Evolutionary conservation across 2,329 filamentous ascomycete genomes (phyloP), one percentile per base, ranked within the genome.

Genomic region (Aspergillus tamarii): DNA sequence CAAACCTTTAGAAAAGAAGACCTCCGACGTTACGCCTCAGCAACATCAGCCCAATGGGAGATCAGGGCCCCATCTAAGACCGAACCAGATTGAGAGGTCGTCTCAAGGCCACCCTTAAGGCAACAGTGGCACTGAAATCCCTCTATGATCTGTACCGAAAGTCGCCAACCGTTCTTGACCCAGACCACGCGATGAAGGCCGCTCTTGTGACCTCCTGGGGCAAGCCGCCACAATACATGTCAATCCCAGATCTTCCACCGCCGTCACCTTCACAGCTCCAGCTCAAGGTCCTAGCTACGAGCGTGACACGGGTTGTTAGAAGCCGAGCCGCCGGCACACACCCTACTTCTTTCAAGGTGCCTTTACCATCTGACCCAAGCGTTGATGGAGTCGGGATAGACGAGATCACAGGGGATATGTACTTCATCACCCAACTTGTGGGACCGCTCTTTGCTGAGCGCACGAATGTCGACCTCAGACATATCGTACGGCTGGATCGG

Each of bases 361-460:
- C 58, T 2, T 19, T 55, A 4, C 48, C 48, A 4, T 54, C 12
- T 36, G 58, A 54, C 36, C 58, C 58, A 3, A 60, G 48, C 32
- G 50, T 60, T 6, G 58, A 60, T 23, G 48, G 58, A 9, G 32
- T 60, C 10, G 58, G 48, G 8, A 9, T 21, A 3, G 46, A 60
- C 34, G 58, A 54, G 14, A 16, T 34, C 30, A 60, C 58, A 4
- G 46, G 32, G 48, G 48, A 45, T 5, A 32, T 60, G 23, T 60
- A 60, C 48, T 60, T 28, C 23, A 60, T 60, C 45, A 60, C 34
- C 34, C 32, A 26, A 10, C 48, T 60, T 14, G 10, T 48, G 2
- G 48, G 48, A 23, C 58, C 23, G 16, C 46, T 60, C 6, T 43
- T 60, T 6, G 58, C 58, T 1, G 48, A 53, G 14, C 48, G 48